phyloP scores from a whole-genome alignment of 768 basidiomycete species.

The Chiua virens region DNA sequence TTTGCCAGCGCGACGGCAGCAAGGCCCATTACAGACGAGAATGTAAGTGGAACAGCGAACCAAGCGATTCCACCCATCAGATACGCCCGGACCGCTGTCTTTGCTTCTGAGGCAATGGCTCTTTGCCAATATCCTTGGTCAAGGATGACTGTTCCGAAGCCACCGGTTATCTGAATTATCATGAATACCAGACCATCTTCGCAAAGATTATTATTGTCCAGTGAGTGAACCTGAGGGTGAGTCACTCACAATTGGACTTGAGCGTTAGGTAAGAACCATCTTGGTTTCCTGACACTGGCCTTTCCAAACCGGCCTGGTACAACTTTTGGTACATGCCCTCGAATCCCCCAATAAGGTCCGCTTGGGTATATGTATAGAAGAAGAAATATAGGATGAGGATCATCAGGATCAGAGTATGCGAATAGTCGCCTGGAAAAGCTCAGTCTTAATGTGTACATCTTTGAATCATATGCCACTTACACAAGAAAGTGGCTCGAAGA shows the following conservation, averaged over 20 bases:
- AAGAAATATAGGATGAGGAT: conserved; percentile 36
- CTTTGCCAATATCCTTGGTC: conserved; percentile 38
- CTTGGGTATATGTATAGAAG: conserved; percentile 30
- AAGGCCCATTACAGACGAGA: conserved; percentile 39
- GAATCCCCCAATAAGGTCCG: conserved; percentile 39
- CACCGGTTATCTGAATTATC: conserved; percentile 19
- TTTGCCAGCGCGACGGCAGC: conserved; percentile 28
- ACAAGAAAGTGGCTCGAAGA: conserved; percentile 34
- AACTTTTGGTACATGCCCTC: conserved; percentile 37
- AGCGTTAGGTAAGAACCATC: conserved; percentile 40
- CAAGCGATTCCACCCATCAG: conserved; percentile 40
- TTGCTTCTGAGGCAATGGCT: conserved; percentile 37
- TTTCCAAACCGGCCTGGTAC: conserved; percentile 20
- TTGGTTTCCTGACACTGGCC: conserved; percentile 36
- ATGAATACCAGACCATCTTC: conserved; percentile 15
- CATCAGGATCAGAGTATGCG: conserved; percentile 39
- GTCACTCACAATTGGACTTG: conserved; percentile 27
- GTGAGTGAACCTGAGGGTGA: not conserved
- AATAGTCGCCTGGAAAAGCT: conserved; percentile 23
- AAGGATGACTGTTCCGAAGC: conserved; percentile 20
- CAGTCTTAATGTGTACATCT: not conserved
- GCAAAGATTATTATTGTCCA: not conserved
- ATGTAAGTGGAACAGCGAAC: conserved; percentile 41
- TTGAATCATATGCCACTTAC: conserved; percentile 10
- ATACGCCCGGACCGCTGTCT: conserved; percentile 38